Base-by-base conservation (phyloP, 768 basidiomycete species). In the Panellus pusillus region DNA sequence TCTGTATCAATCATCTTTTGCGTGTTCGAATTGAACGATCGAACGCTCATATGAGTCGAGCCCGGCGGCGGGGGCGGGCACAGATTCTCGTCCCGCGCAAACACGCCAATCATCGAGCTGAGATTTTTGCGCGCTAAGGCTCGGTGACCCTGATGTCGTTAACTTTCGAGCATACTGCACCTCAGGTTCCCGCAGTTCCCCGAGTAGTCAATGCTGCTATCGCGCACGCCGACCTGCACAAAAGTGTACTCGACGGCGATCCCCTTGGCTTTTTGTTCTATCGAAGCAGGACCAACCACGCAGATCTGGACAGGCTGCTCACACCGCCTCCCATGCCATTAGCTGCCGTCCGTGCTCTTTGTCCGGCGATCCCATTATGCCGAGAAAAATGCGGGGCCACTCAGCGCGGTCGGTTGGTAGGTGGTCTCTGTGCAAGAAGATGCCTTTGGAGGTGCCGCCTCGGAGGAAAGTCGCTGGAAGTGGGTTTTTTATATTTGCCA, bases 341-440 rank as follows among this genome's bases (percentile, higher is more conserved):
- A 91, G 73, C 67, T 92, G 89, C 14, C 87, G 73, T 1, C 80
- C 81, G 60, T 87, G 71, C 50, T 78, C 72, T 2, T 82, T 75
- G 62, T 92, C 89, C 0, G 89, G 89, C 3, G 87, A 89, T n/a
- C 89, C 89, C 87, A 91, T 90, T 13, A 89, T 78, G 0, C 84
- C 79, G 9, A 85, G 76, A 59, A 90, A 86, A 44, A 89, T 81
- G 29, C 71, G 70, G 14, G 72, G 67, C 87, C 86, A 89, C 65
- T 79, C 68, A 0, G 72, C 60, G 13, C 64, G 72, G 50, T 81
- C 72, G 17, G 61, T 51, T 13, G 87, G 87, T 6, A 91, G 79
- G 53, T 78, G 63, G 3, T 68, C 65, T 7, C 74, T 75, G 47
- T 81, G 77, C 14, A 91, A 47, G 64, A 86, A 91, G 41, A 90